Evolutionary conservation across 768 basidiomycete genomes (phyloP), one percentile per base, ranked within the genome.

Genomic region (Boletus reticulatus): DNA sequence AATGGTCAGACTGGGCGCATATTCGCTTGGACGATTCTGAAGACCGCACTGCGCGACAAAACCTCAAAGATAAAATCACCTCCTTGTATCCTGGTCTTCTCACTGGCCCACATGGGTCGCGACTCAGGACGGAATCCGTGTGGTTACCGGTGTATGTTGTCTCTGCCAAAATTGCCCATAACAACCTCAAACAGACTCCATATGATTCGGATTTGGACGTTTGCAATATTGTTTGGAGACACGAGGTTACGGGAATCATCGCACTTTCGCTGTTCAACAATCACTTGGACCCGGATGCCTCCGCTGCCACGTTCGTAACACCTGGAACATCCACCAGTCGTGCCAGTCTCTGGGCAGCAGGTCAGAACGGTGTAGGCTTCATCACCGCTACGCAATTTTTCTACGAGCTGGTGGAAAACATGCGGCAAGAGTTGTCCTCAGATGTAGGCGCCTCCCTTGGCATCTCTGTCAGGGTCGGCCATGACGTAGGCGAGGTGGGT

Each of bases 301-400:
- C 48, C 43, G 44, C 43, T 34, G 6, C 49, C 6, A 62, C 60
- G 7, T 62, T 62, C 36, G 45, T 64, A 32, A 56, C 50, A 8
- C 43, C 53, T 29, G 59, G 63, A n/a, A 41, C 48, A n/a, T 51
- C 55, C 41, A 64, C 58, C 19, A 63, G 55, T 32, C 55, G 62
- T 20, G 50, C 51, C 27, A 63, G 55, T 31, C 46, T 49, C 14
- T 64, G 53, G 55, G 59, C 56, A 17, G 53, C 58, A 11, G 62
- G 63, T 20, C 62, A 64, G 45, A 63, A 64, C 29, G 56, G 59
- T 34, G 57, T 31, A 11, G 56, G 58, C 3, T 60, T 64, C 43
- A 51, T 57, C 41, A 48, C 55, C 37, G 62, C 62, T 10, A 62
- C 62, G 4, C 62, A 51, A 19, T 62, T 52, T 43, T 53, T 60